Evolutionary conservation across 2,329 filamentous ascomycete genomes (phyloP), one percentile per base, ranked within the genome.

Genomic region (Penicillium janthinellum): DNA sequence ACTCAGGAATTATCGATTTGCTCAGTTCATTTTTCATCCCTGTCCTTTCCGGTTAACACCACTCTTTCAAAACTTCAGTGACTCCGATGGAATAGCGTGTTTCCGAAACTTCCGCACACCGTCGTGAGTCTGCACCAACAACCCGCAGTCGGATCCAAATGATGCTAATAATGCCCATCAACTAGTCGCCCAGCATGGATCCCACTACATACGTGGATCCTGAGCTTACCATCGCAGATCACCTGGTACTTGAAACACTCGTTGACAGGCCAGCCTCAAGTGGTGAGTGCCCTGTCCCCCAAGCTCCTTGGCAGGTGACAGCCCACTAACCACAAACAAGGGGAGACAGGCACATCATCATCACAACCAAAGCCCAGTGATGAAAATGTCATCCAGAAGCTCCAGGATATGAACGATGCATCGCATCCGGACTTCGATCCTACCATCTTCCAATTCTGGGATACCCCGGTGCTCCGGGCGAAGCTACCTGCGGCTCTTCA

Each of bases 361-460:
- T 54, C 56, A 50, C 37, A 59, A 38, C 48, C 54, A 38, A 61
- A 58, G 38, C 55, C 64, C 11, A 67, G 58, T 41, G 59, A 52
- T 35, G 48, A 68, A 56, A 59, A 68, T 39, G 75, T 78, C 11
- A 76, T 84, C 54, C 69, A 77, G 15, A 74, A 74, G n/a, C 70
- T 86, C 51, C 75, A 80, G 61, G 76, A 76, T 28, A 70, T 83
- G 50, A 86, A 86, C 67, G 74, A 85, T 64, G 78, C 80, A 11
- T 73, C 73, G 2, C 73, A 77, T 59, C 63, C 75, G n/a, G 67
- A 73, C 15, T 86, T 86, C 66, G 78, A 84, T 60, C 82, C 83
- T n/a, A 85, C 83, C 14, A 76, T 86, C 34, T 84, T 86, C 64
- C 77, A 80, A 45, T 75, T 77, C 20, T 81, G 80, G 76, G 84